Percentiles rank a stretch among this genome's conserved stretches.
These are phyloP conservation scores for Dioscorea cayenensis DNA, from an alignment of 116 monocot species.

Conservation along the genomic window DNA sequence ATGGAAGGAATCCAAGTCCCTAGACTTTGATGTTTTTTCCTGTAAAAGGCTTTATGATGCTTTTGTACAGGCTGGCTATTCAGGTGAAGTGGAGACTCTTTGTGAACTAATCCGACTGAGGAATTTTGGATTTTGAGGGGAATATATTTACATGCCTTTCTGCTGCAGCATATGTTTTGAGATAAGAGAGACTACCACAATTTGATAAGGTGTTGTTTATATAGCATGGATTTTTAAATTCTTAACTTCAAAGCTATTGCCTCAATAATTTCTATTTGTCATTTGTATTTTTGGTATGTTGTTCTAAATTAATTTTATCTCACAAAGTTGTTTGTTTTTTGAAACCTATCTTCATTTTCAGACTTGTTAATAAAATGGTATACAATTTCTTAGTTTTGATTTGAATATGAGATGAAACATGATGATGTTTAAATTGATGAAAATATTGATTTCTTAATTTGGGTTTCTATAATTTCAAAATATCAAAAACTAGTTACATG, in stretches of 20 bases:
- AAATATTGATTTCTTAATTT: neutral
- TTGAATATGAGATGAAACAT: neutral
- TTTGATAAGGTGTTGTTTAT: neutral
- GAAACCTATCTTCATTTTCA: too few species aligned
- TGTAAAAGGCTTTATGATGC: conserved; percentile 54
- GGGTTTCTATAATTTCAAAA: neutral
- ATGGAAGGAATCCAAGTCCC: conserved; percentile 57
- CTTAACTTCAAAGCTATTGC: neutral
- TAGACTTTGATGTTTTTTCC: conserved; percentile 40
- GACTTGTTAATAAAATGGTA: too few species aligned
- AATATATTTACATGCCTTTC: neutral
- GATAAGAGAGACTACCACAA: neutral
- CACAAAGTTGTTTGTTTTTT: neutral
- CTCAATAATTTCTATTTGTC: neutral
- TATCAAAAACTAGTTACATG: neutral
- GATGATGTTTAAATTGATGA: neutral
- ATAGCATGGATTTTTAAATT: neutral
- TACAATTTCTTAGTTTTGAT: neutral
- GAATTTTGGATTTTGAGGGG: conserved; percentile 19
- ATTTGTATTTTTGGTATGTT: neutral
- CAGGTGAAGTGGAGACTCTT: conserved; percentile 37
- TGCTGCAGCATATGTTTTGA: neutral
- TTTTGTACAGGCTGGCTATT: conserved; percentile 36
- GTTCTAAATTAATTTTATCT: neutral
- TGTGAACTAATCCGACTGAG: conserved; percentile 43